Conservation (phyloP, 371 early-diverging fungal genomes). For the Mycotypha africana region DNA sequence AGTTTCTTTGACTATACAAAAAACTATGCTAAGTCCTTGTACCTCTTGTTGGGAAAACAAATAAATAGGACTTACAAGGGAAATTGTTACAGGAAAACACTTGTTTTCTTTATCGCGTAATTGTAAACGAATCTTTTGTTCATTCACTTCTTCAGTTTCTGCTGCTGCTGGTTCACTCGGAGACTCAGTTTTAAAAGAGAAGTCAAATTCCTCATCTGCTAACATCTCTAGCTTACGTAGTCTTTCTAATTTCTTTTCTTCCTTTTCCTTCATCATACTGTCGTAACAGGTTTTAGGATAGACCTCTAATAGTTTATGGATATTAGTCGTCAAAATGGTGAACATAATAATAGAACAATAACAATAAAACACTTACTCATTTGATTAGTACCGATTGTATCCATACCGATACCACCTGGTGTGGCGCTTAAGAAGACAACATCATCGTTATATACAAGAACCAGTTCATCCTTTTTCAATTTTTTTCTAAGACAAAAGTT, state of each 20-base stretch:
- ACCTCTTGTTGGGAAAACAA: too few species aligned
- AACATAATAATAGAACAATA: background rate
- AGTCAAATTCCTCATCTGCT: slow-evolving; percentile 9
- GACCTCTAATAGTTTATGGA: slow-evolving; percentile 22
- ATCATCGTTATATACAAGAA: slow-evolving; percentile 28
- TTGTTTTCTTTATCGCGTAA: too few species aligned
- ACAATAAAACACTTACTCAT: slow-evolving; percentile 14
- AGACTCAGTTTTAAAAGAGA: too few species aligned
- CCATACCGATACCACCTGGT: slow-evolving; percentile 32
- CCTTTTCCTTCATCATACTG: slow-evolving; percentile 12
- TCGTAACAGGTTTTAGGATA: slow-evolving; percentile 23
- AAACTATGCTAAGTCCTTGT: too few species aligned
- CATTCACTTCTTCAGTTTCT: too few species aligned
- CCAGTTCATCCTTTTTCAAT: slow-evolving; percentile 18
- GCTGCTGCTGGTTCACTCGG: too few species aligned
- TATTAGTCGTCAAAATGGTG: too few species aligned
- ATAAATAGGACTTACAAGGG: too few species aligned
- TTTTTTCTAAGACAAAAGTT: slow-evolving; percentile 23
- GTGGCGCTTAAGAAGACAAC: slow-evolving; percentile 30
- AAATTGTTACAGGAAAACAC: too few species aligned
- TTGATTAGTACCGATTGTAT: slow-evolving; percentile 4
- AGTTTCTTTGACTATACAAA: too few species aligned
- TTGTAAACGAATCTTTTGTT: too few species aligned
- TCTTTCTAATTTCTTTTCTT: slow-evolving; percentile 11
- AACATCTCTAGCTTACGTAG: background rate